A percentile compares a stretch with the other conserved stretches of the same genome.
phyloP scores from a whole-genome alignment of 257 asterid genomes.

The Penstemon newberryi region DNA sequence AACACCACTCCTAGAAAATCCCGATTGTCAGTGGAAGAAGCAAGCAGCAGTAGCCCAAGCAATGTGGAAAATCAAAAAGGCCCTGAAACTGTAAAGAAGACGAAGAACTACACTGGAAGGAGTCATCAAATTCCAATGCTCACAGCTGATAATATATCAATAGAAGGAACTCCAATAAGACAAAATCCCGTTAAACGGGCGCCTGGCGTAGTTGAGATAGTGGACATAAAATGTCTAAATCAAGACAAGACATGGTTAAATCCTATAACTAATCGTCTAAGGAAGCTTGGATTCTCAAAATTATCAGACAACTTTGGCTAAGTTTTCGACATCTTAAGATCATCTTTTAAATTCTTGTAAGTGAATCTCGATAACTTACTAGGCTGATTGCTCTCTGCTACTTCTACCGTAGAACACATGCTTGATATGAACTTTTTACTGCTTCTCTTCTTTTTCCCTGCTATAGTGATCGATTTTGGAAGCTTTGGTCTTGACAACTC shows the following conservation, averaged over 20 bases:
- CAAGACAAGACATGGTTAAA: conserved; percentile 54
- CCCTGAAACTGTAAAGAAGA: conserved; percentile 40
- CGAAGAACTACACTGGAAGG: conserved; percentile 42
- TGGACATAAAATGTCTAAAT: conserved; percentile 73
- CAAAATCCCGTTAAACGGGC: conserved; percentile 50
- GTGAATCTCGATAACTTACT: conserved; percentile 19
- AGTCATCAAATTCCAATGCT: conserved; percentile 69
- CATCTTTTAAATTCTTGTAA: conserved; percentile 37
- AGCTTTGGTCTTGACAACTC: conserved; percentile 33
- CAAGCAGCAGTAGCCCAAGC: conserved; percentile 48
- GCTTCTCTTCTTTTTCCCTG: conserved; percentile 45
- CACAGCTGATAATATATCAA: conserved; percentile 41
- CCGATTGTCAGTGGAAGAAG: conserved; percentile 38
- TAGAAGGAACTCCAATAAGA: conserved; percentile 63
- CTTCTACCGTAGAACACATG: conserved; percentile 52
- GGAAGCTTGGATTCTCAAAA: conserved; percentile 68
- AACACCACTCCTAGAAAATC: conserved; percentile 40
- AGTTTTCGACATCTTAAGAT: conserved; percentile 30
- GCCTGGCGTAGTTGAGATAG: conserved; percentile 55
- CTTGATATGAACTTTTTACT: conserved; percentile 47
- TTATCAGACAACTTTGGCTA: conserved; percentile 42
- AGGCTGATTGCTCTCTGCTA: conserved; percentile 42
- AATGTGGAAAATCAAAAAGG: conserved; percentile 26
- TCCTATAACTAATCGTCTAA: conserved; percentile 62
- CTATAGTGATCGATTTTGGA: conserved; percentile 27